Conservation (phyloP, 441 rosid genomes). For the Euphorbia schlechtendalii region DNA sequence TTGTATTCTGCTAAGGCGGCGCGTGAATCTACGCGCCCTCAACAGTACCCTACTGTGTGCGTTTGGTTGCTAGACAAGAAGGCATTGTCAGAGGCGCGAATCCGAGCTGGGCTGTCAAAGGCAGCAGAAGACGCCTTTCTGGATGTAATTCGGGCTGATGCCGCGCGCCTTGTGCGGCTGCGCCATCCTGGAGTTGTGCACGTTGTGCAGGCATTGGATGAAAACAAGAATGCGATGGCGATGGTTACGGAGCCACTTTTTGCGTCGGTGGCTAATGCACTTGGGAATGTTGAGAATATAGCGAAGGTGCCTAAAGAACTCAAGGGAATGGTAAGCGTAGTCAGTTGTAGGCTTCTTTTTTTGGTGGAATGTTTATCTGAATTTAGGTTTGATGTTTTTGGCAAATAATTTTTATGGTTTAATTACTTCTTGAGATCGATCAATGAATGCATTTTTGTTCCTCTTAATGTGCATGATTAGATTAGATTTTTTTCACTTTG, state of each 20-base stretch:
- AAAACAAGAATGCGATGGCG: conserved; percentile 89
- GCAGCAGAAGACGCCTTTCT: conserved; percentile 70
- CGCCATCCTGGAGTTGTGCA: conserved; percentile 96
- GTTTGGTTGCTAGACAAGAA: conserved; percentile 92
- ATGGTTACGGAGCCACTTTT: conserved; percentile 93
- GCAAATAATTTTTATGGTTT: neutral
- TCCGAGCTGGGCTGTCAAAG: conserved; percentile 65
- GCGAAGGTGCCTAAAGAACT: conserved; percentile 72
- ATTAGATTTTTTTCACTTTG: neutral
- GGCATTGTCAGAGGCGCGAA: conserved; percentile 64
- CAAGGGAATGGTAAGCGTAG: conserved; percentile 54
- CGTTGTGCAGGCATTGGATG: conserved; percentile 90
- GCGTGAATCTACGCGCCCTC: conserved; percentile 65
- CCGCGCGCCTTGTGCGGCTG: conserved; percentile 64
- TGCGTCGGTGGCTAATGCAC: conserved; percentile 77
- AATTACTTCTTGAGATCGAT: neutral
- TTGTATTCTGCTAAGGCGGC: conserved; percentile 63
- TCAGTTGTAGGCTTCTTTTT: neutral
- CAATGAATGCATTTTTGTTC: too few relatives aligned
- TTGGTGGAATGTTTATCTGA: neutral
- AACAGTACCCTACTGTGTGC: conserved; percentile 82
- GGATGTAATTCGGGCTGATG: conserved; percentile 75
- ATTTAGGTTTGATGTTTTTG: neutral
- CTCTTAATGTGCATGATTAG: neutral
- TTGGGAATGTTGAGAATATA: conserved; percentile 70